Evolutionary conservation across 1,139 yeast species (phyloP).

Genomic region (Lodderomyces elongisporus): DNA sequence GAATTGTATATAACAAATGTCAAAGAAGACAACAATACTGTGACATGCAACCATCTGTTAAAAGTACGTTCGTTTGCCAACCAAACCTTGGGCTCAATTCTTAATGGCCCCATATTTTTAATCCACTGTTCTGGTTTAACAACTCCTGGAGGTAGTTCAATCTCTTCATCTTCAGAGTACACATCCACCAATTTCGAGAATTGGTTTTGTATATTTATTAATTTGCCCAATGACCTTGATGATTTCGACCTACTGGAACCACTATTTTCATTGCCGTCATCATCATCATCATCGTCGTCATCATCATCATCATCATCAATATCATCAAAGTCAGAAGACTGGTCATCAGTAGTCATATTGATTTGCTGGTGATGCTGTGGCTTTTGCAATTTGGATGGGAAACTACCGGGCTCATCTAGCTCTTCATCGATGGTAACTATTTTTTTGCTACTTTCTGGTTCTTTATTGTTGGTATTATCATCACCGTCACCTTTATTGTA

Average conservation of each 20-base stretch:
- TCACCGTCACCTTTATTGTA: conserved; percentile 9
- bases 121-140: conserved; percentile 71
- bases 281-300: conserved; percentile 34
- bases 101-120: conserved; percentile 86
- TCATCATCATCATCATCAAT: conserved; percentile 43
- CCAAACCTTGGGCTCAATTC: conserved; percentile 97
- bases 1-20: conserved; percentile 82
- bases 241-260: conserved; percentile 18
- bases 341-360: conserved; percentile 12
- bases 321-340: conserved; percentile 20
- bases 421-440: conserved; percentile 11
- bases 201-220: conserved; percentile 26
- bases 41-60: conserved; percentile 90
- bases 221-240: conserved; percentile 7
- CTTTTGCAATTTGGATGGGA: not conserved
- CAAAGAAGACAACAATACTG: conserved; percentile 80
- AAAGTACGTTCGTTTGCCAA: conserved; percentile 96
- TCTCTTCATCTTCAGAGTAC: conserved; percentile 84
- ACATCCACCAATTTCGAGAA: conserved; percentile 48
- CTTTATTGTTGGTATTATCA: conserved; percentile 8
- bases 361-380: conserved; percentile 3
- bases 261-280: no score
- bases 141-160: conserved; percentile 85
- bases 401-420: conserved; percentile 1
- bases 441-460: conserved; percentile 7